Conservation (phyloP, 306 rosid genomes). For the Crotalaria pallida region DNA sequence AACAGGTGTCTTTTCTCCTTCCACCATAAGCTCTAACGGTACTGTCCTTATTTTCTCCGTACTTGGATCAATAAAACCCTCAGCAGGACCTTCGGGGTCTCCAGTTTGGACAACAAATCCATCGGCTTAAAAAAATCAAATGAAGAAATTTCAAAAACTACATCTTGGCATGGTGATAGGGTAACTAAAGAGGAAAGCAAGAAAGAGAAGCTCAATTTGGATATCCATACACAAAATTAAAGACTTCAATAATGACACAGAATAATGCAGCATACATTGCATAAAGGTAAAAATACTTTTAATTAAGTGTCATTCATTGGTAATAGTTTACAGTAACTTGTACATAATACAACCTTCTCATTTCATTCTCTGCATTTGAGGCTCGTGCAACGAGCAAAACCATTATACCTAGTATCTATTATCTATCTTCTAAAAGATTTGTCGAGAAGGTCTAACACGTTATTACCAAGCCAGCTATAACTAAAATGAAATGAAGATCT, state of each 20-base stretch:
- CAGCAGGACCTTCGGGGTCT: constrained; percentile 99
- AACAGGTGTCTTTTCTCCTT: constrained; percentile 78
- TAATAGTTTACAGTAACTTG: neutral
- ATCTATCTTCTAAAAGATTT: neutral
- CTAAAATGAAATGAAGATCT: neutral
- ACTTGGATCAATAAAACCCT: constrained; percentile 97
- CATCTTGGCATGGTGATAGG: neutral
- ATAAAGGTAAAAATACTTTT: neutral
- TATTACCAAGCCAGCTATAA: constrained; percentile 14
- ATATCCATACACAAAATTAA: neutral
- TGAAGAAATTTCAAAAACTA: constrained; percentile 13
- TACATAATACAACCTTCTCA: neutral
- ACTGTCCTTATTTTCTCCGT: constrained; percentile 81
- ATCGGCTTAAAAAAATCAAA: constrained; percentile 52
- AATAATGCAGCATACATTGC: neutral
- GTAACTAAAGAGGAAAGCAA: neutral
- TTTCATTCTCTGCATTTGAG: neutral
- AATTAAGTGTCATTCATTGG: neutral
- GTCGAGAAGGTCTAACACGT: neutral
- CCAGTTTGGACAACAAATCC: constrained; percentile 98
- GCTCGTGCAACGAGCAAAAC: constrained; percentile 17
- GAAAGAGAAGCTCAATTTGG: neutral
- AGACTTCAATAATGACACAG: neutral
- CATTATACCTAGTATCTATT: neutral
- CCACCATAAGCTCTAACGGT: constrained; percentile 74